These are phyloP conservation scores for Rhodocollybia butyracea DNA, from an alignment of 768 basidiomycete genomes.

Conservation along the genomic window DNA sequence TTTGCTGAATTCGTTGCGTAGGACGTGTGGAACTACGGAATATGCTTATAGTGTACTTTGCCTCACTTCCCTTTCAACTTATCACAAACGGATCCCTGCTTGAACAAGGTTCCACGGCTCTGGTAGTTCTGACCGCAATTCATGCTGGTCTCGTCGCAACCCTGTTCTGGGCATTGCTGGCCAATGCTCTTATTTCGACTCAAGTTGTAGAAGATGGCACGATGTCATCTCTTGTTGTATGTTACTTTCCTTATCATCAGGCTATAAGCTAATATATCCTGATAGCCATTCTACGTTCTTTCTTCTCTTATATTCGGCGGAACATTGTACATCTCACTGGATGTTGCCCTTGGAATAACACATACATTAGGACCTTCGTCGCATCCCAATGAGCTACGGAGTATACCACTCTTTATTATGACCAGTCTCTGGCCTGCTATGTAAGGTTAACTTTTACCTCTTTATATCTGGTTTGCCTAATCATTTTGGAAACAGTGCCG, in stretches of 20 bases:
- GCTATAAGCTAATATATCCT: background rate
- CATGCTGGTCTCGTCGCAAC: constrained; percentile 77
- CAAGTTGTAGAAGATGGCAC: constrained; percentile 94
- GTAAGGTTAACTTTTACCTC: constrained; percentile 41
- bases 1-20: constrained; percentile 17
- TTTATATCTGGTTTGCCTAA: background rate
- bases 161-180: constrained; percentile 77
- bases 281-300: constrained; percentile 3
- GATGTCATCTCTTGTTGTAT: constrained; percentile 58
- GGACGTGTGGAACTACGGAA: constrained; percentile 72
- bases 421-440: constrained; percentile 75
- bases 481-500: constrained; percentile 41
- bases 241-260: constrained; percentile 19
- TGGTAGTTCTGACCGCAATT: constrained; percentile 70
- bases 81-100: constrained; percentile 79
- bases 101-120: constrained; percentile 69
- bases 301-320: constrained; percentile 58
- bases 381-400: constrained; percentile 54
- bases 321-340: constrained; percentile 82
- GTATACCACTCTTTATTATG: constrained; percentile 77
- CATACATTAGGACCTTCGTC: constrained; percentile 53
- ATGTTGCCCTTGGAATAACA: constrained; percentile 69
- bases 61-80: constrained; percentile 77
- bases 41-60: constrained; percentile 62
- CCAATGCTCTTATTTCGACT: constrained; percentile 75